A percentile compares a stretch with the other conserved stretches of the same genome.
Evolutionary conservation across 352 stramenopile genomes (phyloP).

Genomic region (Pythium dissimile): DNA sequence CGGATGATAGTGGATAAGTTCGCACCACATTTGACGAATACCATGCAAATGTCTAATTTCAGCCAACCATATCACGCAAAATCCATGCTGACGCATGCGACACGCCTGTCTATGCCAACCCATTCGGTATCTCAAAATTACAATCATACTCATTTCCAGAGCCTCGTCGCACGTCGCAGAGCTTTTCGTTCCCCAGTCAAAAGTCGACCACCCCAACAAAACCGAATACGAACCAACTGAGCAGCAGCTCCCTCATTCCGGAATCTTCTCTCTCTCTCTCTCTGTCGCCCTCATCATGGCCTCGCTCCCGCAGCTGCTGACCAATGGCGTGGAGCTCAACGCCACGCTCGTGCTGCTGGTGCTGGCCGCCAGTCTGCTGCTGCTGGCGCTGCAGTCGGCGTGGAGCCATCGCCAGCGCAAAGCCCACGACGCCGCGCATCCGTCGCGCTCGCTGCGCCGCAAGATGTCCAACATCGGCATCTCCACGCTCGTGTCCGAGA

Average conservation of each 20-base stretch:
- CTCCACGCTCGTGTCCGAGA: constrained; percentile 69
- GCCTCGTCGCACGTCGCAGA: neutral
- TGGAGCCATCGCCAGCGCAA: constrained; percentile 15
- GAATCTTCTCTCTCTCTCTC: neutral
- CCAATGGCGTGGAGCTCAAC: constrained; percentile 13
- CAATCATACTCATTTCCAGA: neutral
- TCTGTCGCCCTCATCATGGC: constrained; percentile 3
- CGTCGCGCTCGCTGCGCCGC: constrained; percentile 27
- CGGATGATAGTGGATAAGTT: neutral
- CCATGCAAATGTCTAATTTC: neutral
- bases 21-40: neutral
- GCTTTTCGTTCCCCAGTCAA: neutral
- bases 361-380: constrained; percentile 31
- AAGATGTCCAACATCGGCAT: constrained; percentile 73
- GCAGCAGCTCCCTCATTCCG: neutral
- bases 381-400: constrained; percentile 29
- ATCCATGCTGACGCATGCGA: constrained; percentile 6
- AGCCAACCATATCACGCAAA: neutral
- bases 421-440: constrained; percentile 5
- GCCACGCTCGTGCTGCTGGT: constrained; percentile 19
- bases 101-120: neutral
- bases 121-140: neutral
- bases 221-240: too few species aligned
- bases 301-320: constrained; percentile 6
- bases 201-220: neutral